Conservation (phyloP, 495 filamentous ascomycete genomes). For the Xylaria intraflava region DNA sequence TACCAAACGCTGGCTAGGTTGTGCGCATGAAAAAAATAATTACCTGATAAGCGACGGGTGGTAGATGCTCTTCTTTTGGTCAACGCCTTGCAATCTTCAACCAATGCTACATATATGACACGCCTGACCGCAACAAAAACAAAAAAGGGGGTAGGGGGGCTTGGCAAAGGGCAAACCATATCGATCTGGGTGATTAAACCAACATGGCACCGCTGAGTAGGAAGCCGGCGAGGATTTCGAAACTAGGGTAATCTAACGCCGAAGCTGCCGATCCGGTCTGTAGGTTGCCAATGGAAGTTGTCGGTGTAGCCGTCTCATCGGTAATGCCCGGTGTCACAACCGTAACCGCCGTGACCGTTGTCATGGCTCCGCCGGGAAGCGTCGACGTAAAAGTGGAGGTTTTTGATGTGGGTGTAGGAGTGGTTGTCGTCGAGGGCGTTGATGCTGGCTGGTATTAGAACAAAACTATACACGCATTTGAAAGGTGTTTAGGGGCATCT, state of each 20-base stretch:
- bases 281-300: constrained; percentile 23
- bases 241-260: constrained; percentile 7
- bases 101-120: no score
- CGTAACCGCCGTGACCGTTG: constrained; percentile 23
- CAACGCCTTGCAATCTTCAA: no score
- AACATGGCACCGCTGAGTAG: constrained; percentile 21
- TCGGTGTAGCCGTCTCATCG: constrained; percentile 10
- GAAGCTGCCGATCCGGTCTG: constrained; percentile 28
- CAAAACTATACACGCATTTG: neutral
- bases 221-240: constrained; percentile 20
- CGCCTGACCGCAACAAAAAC: no score
- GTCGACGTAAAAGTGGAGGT: constrained; percentile 34
- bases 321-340: constrained; percentile 17
- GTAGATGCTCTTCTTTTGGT: no score
- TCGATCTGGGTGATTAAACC: neutral
- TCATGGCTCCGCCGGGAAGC: constrained; percentile 30
- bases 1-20: no score
- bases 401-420: constrained; percentile 12
- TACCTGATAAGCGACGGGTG: no score
- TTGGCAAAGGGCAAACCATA: no score
- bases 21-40: no score
- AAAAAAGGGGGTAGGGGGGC: neutral
- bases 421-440: constrained; percentile 15
- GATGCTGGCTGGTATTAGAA: constrained; percentile 13
- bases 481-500: neutral